Evolutionary conservation across 495 filamentous ascomycete species (phyloP).

Genomic region (Astrocystis sublimbata): DNA sequence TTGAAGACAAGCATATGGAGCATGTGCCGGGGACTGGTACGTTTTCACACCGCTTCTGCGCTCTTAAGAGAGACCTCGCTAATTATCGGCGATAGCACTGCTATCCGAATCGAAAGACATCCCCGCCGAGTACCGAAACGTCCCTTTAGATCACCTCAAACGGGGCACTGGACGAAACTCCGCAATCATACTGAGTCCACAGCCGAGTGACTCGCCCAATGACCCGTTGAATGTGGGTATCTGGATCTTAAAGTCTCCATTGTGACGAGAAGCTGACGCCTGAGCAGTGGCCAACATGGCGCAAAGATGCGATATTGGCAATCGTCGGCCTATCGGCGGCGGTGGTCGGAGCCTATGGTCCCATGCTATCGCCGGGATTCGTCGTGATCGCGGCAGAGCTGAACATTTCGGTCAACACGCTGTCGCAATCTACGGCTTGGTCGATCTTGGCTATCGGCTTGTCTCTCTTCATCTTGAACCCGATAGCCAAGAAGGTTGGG

Average conservation of each 20-base stretch:
- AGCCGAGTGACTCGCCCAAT: constrained; percentile 56
- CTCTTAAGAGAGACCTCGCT: constrained; percentile 1
- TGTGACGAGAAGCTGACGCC: constrained; percentile 20
- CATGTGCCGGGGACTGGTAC: constrained; percentile 54
- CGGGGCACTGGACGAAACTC: constrained; percentile 49
- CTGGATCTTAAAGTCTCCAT: neutral
- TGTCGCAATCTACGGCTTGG: constrained; percentile 42
- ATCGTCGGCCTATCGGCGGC: constrained; percentile 56
- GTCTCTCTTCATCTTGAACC: constrained; percentile 59
- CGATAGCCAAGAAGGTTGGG: constrained; percentile 64
- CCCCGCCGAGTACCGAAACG: constrained; percentile 42
- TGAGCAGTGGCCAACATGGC: constrained; percentile 52
- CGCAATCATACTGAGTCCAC: constrained; percentile 54
- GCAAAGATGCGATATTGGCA: constrained; percentile 54
- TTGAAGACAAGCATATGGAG: constrained; percentile 37
- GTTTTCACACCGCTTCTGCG: constrained; percentile 15
- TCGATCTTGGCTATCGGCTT: constrained; percentile 38
- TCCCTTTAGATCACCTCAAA: constrained; percentile 48
- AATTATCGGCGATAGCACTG: constrained; percentile 36
- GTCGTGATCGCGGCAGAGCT: constrained; percentile 41
- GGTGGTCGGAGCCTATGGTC: constrained; percentile 57
- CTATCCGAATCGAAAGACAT: constrained; percentile 47
- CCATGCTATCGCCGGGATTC: constrained; percentile 56
- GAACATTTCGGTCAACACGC: constrained; percentile 34
- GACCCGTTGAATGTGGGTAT: constrained; percentile 52